Evolutionary conservation across 768 basidiomycete genomes (phyloP).

Genomic region (Naganishia kalamii): DNA sequence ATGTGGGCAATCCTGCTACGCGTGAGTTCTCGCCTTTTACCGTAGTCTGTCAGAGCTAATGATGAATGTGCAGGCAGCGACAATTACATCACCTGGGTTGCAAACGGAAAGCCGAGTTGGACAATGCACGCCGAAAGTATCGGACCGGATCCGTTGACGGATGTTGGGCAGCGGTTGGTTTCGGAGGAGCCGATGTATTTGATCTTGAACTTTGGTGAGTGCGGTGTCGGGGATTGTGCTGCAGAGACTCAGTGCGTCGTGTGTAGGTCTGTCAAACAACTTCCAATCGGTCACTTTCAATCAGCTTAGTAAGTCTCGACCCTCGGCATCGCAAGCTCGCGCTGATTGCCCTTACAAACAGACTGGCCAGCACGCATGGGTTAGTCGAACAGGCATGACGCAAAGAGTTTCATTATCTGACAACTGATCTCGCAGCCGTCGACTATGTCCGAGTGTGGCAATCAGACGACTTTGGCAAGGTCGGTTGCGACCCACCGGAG

Average conservation of each 20-base stretch:
- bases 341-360: background rate
- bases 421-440: conserved; percentile 64
- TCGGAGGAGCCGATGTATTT: conserved; percentile 82
- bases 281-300: conserved; percentile 41
- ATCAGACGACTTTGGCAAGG: conserved; percentile 57
- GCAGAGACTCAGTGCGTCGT: background rate
- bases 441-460: conserved; percentile 76
- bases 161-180: conserved; percentile 64
- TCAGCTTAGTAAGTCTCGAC: conserved; percentile 4
- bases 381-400: background rate
- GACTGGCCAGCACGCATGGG: conserved; percentile 13
- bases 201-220: conserved; percentile 76
- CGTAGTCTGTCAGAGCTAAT: too few species aligned
- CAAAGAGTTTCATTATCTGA: background rate
- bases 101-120: conserved; percentile 39
- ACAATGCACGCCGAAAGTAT: conserved; percentile 61
- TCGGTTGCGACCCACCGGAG: conserved; percentile 72
- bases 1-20: conserved; percentile 40
- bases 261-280: conserved; percentile 20
- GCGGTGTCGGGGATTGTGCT: conserved; percentile 30
- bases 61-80: conserved; percentile 34
- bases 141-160: conserved; percentile 56
- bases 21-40: too few species aligned
- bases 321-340: too few species aligned
- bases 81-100: conserved; percentile 45